These are phyloP conservation scores for Pythium apleroticum DNA, from an alignment of 352 stramenopile genomes.

Conservation along the genomic window DNA sequence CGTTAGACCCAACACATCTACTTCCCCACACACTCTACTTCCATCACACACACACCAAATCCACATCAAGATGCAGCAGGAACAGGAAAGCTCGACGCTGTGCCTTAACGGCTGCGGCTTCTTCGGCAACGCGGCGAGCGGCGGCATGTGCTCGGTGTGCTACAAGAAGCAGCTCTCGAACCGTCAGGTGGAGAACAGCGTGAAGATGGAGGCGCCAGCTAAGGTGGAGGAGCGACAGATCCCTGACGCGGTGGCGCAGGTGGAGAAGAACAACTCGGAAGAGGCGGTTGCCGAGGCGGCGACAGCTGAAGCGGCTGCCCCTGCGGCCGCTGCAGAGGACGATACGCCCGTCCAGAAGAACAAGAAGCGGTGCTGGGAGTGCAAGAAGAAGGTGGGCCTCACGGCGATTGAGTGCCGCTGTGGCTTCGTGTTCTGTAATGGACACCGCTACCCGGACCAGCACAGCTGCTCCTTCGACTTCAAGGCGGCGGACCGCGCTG, in stretches of 20 bases:
- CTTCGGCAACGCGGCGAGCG: slow-evolving; percentile 65
- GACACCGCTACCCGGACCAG: slow-evolving; percentile 86
- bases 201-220: slow-evolving; percentile 27
- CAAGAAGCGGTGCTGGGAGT: slow-evolving; percentile 90
- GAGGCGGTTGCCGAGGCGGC: slow-evolving; percentile 5
- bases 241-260: slow-evolving; percentile 8
- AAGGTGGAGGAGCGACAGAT: slow-evolving; percentile 17
- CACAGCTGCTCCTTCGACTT: slow-evolving; percentile 88
- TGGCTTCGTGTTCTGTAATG: slow-evolving; percentile 85
- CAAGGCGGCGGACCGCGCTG: slow-evolving; percentile 69
- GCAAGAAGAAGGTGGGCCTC: slow-evolving; percentile 90
- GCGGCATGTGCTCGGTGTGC: slow-evolving; percentile 83
- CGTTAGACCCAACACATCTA: background rate
- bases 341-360: slow-evolving; percentile 84
- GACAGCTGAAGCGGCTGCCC: slow-evolving; percentile 11
- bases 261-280: slow-evolving; percentile 18
- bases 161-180: slow-evolving; percentile 87
- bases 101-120: slow-evolving; percentile 79
- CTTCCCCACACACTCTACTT: slow-evolving; percentile 3
- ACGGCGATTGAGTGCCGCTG: slow-evolving; percentile 90
- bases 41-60: no score
- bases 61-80: slow-evolving; percentile 64
- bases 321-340: slow-evolving; percentile 27
- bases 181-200: slow-evolving; percentile 47
- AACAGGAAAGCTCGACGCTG: slow-evolving; percentile 72